phyloP scores from a whole-genome alignment of 805 yeast genomes.

The Suhomyces emberorum region DNA sequence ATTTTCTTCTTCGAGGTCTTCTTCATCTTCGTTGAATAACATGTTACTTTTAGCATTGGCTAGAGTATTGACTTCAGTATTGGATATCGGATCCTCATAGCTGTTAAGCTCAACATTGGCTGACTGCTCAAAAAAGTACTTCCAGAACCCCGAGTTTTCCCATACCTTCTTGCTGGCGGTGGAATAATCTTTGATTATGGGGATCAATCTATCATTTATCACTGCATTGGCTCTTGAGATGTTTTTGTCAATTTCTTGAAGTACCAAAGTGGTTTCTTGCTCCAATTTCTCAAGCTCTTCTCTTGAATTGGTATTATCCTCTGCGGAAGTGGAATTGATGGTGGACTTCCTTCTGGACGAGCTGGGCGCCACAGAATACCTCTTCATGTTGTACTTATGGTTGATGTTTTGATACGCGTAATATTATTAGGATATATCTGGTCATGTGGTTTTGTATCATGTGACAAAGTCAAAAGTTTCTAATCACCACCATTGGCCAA shows the following conservation, averaged over 20 bases:
- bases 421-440: not conserved
- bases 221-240: slow-evolving; percentile 64
- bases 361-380: slow-evolving; percentile 35
- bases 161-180: slow-evolving; percentile 57
- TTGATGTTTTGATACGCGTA: slow-evolving; percentile 3
- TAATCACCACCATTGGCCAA: too few relatives aligned
- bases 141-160: slow-evolving; percentile 71
- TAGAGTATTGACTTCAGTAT: slow-evolving; percentile 20
- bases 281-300: slow-evolving; percentile 59
- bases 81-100: slow-evolving; percentile 41
- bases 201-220: slow-evolving; percentile 65
- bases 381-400: slow-evolving; percentile 20
- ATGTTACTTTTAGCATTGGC: slow-evolving; percentile 15
- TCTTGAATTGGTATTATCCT: slow-evolving; percentile 15
- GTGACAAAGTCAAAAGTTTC: too few relatives aligned
- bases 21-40: slow-evolving; percentile 13
- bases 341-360: slow-evolving; percentile 31
- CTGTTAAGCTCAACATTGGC: slow-evolving; percentile 62
- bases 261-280: slow-evolving; percentile 70
- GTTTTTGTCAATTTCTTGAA: slow-evolving; percentile 78
- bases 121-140: slow-evolving; percentile 70
- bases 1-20: slow-evolving; percentile 13
- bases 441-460: too few relatives aligned
- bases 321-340: slow-evolving; percentile 10
- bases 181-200: slow-evolving; percentile 61